Percentiles rank a stretch among this genome's conserved stretches.
Conservation (phyloP, 2,329 filamentous ascomycete species). For the Aspergillus clavatus region DNA sequence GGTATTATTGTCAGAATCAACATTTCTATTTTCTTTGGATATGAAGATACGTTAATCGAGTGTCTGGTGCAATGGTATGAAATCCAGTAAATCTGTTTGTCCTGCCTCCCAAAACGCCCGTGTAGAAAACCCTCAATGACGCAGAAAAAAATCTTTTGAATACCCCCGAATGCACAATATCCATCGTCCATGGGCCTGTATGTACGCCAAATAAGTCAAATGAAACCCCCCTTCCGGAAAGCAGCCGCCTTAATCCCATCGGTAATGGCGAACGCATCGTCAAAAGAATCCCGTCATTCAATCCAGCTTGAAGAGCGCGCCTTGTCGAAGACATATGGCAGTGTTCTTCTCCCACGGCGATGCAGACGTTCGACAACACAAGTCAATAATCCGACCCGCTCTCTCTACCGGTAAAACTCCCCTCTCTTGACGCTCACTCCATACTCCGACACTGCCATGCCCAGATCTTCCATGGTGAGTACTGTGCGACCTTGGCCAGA, state of each 20-base stretch:
- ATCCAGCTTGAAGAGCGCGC: too few species aligned
- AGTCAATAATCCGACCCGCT: too few species aligned
- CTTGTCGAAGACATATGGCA: too few species aligned
- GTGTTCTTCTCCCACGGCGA: too few species aligned
- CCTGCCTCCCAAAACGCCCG: constrained; percentile 9
- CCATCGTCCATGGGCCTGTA: constrained; percentile 8
- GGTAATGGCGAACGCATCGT: too few species aligned
- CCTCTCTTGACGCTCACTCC: constrained; percentile 96
- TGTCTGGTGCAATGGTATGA: neutral
- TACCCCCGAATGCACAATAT: constrained; percentile 15
- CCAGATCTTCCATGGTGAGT: constrained; percentile 95
- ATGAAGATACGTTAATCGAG: neutral
- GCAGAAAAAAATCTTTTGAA: constrained; percentile 12
- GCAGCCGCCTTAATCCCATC: neutral
- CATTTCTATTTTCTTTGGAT: neutral
- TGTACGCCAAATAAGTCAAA: constrained; percentile 10
- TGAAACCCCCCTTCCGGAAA: neutral
- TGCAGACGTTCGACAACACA: too few species aligned
- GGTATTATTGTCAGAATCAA: neutral
- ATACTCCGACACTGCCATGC: constrained; percentile 97
- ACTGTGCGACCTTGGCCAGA: constrained; percentile 82
- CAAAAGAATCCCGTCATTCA: too few species aligned
- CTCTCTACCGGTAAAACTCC: constrained; percentile 81
- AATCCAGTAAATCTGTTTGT: neutral
- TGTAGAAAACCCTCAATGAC: neutral